Percentiles rank a stretch among this genome's conserved stretches.
Conservation (phyloP, 495 filamentous ascomycete genomes). For the Tuber indicum region DNA sequence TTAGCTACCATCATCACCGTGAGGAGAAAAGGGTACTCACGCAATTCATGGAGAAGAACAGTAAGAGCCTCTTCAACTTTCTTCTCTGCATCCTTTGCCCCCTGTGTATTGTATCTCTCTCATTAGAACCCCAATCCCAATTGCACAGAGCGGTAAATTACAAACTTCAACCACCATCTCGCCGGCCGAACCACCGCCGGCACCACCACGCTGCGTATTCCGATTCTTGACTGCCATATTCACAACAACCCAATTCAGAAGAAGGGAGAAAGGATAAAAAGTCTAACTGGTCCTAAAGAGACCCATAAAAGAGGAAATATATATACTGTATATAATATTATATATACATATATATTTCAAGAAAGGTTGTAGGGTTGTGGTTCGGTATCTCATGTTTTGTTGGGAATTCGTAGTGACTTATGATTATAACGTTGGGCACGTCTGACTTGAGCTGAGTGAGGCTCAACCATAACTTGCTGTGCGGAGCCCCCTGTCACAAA, state of each 20-base stretch:
- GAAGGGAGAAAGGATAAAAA: not conserved
- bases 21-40: slow-evolving; percentile 18
- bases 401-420: not conserved
- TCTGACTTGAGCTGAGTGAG: not conserved
- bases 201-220: not conserved
- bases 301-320: not conserved
- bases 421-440: not conserved
- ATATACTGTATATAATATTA: not conserved
- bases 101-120: slow-evolving; percentile 7
- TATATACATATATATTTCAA: not conserved
- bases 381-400: slow-evolving; percentile 2
- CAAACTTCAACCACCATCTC: slow-evolving; percentile 21
- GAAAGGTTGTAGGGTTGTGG: not conserved
- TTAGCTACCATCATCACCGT: not conserved
- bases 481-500: not conserved
- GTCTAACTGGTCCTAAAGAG: not conserved
- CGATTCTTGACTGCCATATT: not conserved
- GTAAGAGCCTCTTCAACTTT: slow-evolving; percentile 33
- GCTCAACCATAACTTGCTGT: not conserved
- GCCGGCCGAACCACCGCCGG: not conserved
- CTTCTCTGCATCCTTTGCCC: slow-evolving; percentile 17
- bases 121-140: not conserved
- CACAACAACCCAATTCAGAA: not conserved
- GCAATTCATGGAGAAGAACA: slow-evolving; percentile 37
- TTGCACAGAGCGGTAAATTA: not conserved